These are phyloP conservation scores for Letharia lupina DNA, from an alignment of 495 filamentous ascomycete species.

Conservation along the genomic window DNA sequence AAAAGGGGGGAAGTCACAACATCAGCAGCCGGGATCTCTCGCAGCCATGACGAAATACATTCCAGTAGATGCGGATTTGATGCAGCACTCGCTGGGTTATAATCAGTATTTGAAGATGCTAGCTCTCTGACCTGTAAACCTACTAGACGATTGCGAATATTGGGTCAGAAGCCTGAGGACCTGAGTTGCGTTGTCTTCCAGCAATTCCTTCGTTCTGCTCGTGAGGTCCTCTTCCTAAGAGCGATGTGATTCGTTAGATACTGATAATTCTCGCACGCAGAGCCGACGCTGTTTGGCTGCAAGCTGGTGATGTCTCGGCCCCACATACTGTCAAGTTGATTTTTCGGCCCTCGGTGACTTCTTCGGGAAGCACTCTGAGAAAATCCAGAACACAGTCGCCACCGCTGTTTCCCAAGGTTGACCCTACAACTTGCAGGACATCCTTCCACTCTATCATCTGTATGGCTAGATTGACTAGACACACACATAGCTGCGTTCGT, in stretches of 20 bases:
- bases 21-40: slow-evolving; percentile 75
- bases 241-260: slow-evolving; percentile 40
- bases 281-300: slow-evolving; percentile 30
- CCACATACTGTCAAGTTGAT: slow-evolving; percentile 94
- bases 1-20: slow-evolving; percentile 82
- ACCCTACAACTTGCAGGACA: slow-evolving; percentile 72
- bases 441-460: slow-evolving; percentile 97
- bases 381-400: slow-evolving; percentile 88
- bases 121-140: slow-evolving; percentile 27
- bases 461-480: slow-evolving; percentile 84
- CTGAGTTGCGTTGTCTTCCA: slow-evolving; percentile 80
- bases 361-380: slow-evolving; percentile 90
- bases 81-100: slow-evolving; percentile 49
- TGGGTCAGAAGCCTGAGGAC: slow-evolving; percentile 78
- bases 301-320: slow-evolving; percentile 46
- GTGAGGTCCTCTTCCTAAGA: slow-evolving; percentile 85
- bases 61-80: slow-evolving; percentile 86
- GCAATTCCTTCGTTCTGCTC: slow-evolving; percentile 71
- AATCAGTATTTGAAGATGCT: slow-evolving; percentile 9
- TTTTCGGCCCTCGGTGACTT: slow-evolving; percentile 98
- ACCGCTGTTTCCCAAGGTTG: slow-evolving; percentile 65
- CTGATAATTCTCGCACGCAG: slow-evolving; percentile 27
- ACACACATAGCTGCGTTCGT: slow-evolving; percentile 89
- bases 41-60: slow-evolving; percentile 92
- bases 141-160: slow-evolving; percentile 86